Evolutionary conservation across 2,329 filamentous ascomycete genomes (phyloP), one percentile per base, ranked within the genome.

Genomic region (Diplodia intermedia): DNA sequence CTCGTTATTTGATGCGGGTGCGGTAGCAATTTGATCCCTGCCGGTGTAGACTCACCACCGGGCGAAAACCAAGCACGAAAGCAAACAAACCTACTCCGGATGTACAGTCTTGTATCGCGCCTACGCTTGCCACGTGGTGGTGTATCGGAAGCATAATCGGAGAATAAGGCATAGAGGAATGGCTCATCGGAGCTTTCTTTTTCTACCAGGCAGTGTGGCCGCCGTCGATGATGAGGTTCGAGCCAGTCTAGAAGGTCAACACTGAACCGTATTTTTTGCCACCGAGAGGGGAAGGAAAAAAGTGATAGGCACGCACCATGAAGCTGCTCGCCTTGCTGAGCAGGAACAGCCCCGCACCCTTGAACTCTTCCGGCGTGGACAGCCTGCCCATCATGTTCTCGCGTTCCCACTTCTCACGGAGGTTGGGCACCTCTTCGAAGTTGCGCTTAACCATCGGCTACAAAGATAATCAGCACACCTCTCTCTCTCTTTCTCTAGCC

Each of bases 381-480:
- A 79, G 65, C 65, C 77, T 68, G 1, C 76, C 88, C 56, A 97
- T 83, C 92, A 97, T 95, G 78, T 93, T 96, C 79, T 93, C 89
- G 72, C 86, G 88, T 49, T 91, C 87, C 93, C 93, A 97, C 70
- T 88, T 85, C 29, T 75, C 72, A 43, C 74, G 75, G 56, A 77
- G 82, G 72, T 91, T 89, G 0, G 91, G 90, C 69, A 88, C 90
- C 71, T 90, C 85, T 70, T 89, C 86, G 74, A 97, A 94, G 49
- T 96, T 86, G 69, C 87, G 86, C 75, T 91, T 86, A 1, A 94
- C 91, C 93, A 97, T 96, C 11, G 90, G 88, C 65, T 66, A n/a
- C 8, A 11, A 20, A 18, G 23, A 6, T 5, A 3, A 31, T 56
- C 31, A 56, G 31, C 31, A 38, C 20, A 7, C 5, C 49, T 3